phyloP scores from a whole-genome alignment of 1,284 basidiomycete species.

The Naganishia albida region DNA sequence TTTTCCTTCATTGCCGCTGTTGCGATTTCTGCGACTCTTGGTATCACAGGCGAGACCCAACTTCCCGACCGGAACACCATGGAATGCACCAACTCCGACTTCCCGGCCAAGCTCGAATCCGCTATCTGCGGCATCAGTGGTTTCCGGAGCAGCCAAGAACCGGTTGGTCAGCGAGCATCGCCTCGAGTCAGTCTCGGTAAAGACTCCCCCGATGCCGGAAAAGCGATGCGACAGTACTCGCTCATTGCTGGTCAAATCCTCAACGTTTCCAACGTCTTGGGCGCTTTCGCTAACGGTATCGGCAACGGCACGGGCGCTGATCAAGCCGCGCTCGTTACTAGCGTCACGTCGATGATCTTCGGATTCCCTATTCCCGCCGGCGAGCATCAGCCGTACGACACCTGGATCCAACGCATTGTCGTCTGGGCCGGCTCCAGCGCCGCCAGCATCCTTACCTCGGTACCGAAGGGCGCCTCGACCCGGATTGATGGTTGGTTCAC shows the following conservation, averaged over 20 bases:
- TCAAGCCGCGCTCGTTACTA: constrained; percentile 7
- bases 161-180: neutral
- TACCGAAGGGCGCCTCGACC: neutral
- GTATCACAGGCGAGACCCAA: neutral
- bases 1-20: constrained; percentile 11
- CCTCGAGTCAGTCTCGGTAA: neutral
- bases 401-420: constrained; percentile 3
- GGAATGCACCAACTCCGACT: constrained; percentile 13
- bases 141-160: neutral
- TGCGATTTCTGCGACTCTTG: constrained; percentile 6
- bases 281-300: constrained; percentile 1
- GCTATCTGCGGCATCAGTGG: neutral
- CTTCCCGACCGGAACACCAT: constrained; percentile 13
- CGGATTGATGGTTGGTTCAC: neutral
- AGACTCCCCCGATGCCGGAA: neutral
- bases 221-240: neutral
- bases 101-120: neutral
- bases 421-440: neutral
- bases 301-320: neutral
- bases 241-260: neutral
- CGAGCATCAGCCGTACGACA: neutral
- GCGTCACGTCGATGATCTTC: constrained; percentile 2
- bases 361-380: constrained; percentile 3
- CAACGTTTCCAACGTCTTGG: neutral
- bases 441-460: neutral